Evolutionary conservation across 495 filamentous ascomycete genomes (phyloP).

Genomic region (Astrothelium macrocarpum): DNA sequence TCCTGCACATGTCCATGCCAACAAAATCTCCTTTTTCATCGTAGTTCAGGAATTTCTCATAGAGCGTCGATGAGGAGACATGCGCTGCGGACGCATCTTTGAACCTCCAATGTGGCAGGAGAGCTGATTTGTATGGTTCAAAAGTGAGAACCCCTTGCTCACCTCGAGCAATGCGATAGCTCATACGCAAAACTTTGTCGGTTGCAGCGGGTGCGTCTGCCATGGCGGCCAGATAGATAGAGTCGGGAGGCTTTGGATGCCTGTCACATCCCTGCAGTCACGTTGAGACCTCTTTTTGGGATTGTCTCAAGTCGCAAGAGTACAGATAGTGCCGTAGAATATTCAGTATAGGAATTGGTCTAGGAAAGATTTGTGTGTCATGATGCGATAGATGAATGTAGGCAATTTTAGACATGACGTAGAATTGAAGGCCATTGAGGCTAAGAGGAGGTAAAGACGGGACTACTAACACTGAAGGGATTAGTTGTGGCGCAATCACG

Average conservation of each 20-base stretch:
- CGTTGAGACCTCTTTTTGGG: neutral
- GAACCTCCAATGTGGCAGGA: constrained; percentile 45
- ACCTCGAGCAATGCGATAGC: constrained; percentile 43
- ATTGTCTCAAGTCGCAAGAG: too few relatives aligned
- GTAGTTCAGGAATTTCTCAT: constrained; percentile 34
- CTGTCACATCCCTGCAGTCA: neutral
- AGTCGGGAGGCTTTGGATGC: neutral
- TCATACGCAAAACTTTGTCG: constrained; percentile 28
- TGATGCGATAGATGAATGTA: too few relatives aligned
- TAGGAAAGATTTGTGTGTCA: too few relatives aligned
- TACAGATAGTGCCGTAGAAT: too few relatives aligned
- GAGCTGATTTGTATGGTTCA: constrained; percentile 44
- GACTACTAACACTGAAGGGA: too few relatives aligned
- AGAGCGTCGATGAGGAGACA: constrained; percentile 32
- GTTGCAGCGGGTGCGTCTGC: constrained; percentile 14
- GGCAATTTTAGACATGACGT: too few relatives aligned
- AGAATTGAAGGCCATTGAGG: too few relatives aligned
- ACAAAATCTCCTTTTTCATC: constrained; percentile 39
- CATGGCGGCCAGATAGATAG: neutral
- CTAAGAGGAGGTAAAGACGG: too few relatives aligned
- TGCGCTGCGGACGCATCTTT: constrained; percentile 35
- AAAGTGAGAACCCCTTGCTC: constrained; percentile 45
- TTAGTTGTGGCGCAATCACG: neutral
- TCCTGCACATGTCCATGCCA: constrained; percentile 45
- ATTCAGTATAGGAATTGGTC: too few relatives aligned